Evolutionary conservation across 257 asterid genomes (phyloP).

Genomic region (Oldenlandia corymbosa): DNA sequence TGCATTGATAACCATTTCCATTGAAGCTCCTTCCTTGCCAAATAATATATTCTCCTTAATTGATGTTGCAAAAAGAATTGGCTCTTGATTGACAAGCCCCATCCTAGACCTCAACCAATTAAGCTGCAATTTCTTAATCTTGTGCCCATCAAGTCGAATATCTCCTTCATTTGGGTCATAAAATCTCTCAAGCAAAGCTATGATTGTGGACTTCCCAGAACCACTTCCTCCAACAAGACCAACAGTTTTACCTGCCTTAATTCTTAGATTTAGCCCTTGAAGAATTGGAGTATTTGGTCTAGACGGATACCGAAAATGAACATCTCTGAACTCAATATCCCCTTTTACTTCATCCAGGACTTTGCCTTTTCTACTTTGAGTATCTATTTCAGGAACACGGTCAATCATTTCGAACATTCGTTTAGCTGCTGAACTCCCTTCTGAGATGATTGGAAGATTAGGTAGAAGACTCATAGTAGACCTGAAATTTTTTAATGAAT

Average conservation of each 20-base stretch:
- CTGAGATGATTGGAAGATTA: slow-evolving; percentile 50
- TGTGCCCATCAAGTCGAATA: slow-evolving; percentile 53
- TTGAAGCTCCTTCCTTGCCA: slow-evolving; percentile 62
- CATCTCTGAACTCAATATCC: slow-evolving; percentile 59
- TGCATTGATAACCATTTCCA: slow-evolving; percentile 40
- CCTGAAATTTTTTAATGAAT: slow-evolving; percentile 29
- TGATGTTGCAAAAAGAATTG: slow-evolving; percentile 64
- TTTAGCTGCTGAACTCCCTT: slow-evolving; percentile 45
- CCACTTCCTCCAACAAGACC: slow-evolving; percentile 86
- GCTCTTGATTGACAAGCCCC: slow-evolving; percentile 76
- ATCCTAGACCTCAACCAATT: slow-evolving; percentile 75
- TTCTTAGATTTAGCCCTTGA: slow-evolving; percentile 44
- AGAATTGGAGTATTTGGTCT: slow-evolving; percentile 46
- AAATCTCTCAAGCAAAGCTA: slow-evolving; percentile 63
- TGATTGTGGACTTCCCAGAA: slow-evolving; percentile 65
- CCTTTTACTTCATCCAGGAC: slow-evolving; percentile 39
- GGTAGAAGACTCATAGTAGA: slow-evolving; percentile 66
- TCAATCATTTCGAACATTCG: slow-evolving; percentile 52
- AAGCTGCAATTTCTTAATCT: slow-evolving; percentile 42
- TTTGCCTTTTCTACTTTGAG: slow-evolving; percentile 38
- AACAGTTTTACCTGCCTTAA: slow-evolving; percentile 50
- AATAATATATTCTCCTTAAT: slow-evolving; percentile 61
- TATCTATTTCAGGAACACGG: slow-evolving; percentile 45
- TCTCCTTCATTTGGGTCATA: slow-evolving; percentile 65
- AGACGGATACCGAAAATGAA: slow-evolving; percentile 64